A percentile compares a stretch with the other conserved stretches of the same genome.
These are phyloP conservation scores for Zymoseptoria tritici DNA, from an alignment of 2,329 filamentous ascomycete species.

Conservation along the genomic window DNA sequence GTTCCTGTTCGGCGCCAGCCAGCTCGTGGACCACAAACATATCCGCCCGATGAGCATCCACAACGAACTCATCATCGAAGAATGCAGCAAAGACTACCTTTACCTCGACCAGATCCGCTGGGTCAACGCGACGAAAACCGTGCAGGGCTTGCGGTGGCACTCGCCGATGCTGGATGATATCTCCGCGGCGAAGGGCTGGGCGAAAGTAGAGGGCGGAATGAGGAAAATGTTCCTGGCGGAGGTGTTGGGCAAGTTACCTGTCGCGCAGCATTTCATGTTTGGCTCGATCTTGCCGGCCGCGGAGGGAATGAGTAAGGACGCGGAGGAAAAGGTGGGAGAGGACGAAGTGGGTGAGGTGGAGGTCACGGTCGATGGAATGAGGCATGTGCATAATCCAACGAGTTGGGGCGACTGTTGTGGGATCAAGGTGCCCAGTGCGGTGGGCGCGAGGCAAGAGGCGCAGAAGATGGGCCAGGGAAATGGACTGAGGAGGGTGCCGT, in stretches of 20 bases:
- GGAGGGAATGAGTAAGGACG: slow-evolving; percentile 69
- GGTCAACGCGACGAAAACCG: slow-evolving; percentile 93
- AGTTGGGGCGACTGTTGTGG: slow-evolving; percentile 95
- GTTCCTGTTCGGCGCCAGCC: slow-evolving; percentile 44
- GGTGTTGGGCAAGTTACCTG: slow-evolving; percentile 84
- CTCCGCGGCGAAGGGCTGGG: slow-evolving; percentile 79
- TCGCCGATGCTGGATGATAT: slow-evolving; percentile 98
- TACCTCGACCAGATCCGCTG: slow-evolving; percentile 91
- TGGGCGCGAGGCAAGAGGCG: slow-evolving; percentile 84
- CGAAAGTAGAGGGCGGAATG: slow-evolving; percentile 92
- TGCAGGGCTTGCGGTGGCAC: slow-evolving; percentile 91
- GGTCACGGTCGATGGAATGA: slow-evolving; percentile 58
- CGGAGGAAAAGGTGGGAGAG: slow-evolving; percentile 44
- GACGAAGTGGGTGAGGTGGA: slow-evolving; percentile 50
- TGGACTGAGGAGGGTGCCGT: slow-evolving; percentile 66
- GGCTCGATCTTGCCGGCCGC: slow-evolving; percentile 74
- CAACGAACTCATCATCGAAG: slow-evolving; percentile 77
- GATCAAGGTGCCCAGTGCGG: slow-evolving; percentile 90
- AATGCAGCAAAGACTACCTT: slow-evolving; percentile 73
- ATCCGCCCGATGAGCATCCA: slow-evolving; percentile 60
- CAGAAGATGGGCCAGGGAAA: slow-evolving; percentile 62
- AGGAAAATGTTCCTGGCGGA: slow-evolving; percentile 92
- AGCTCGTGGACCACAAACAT: slow-evolving; percentile 59
- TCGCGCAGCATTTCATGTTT: slow-evolving; percentile 98
- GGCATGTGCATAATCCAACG: slow-evolving; percentile 50